Base-by-base conservation (phyloP, 768 basidiomycete genomes). In the Collybia sp. region DNA sequence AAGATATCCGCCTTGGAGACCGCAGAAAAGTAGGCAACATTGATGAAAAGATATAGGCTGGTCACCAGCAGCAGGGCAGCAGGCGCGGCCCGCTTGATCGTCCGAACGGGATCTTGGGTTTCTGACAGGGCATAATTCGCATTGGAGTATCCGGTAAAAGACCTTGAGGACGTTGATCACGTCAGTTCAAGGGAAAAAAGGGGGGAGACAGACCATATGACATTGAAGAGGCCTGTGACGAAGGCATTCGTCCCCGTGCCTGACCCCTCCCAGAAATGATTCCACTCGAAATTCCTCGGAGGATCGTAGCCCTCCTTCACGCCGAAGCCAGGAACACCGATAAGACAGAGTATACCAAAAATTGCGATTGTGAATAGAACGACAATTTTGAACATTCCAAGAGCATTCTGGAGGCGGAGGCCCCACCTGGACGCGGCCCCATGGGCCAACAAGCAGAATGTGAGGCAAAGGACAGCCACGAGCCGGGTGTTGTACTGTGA, bases 41-140 rank as follows among this genome's bases (percentile, higher is more conserved):
- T 87, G 44, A 85, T 77, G 10, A 77, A 65, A 30, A 88, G 38
- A 53, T 89, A 89, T 5, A 82, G 71, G 0, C 73, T 51, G 0
- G 77, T 71, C n/a, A 87, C 79, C 17, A 71, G 66, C 6, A 70
- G 43, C 71, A 88, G 75, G 0, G 83, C 85, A 2, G 84, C 55
- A 0, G 86, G 84, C 1, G 82, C 83, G 0, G 86, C 88, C 9
- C 74, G 67, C 55, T 81, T 85, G 57, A 90, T 76, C 1, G 85
- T 88, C 34, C 74, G 70, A 3, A 88, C 73, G 1, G 86, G 88
- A 50, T 88, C 74, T 18, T 72, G 72, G 5, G 85, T 70, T 56
- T 90, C 86, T 3, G 83, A 84, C 4, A 89, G 66, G 0, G 80
- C 82, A 50, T 85, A 87, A 55, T 88, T 87, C 9, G 84, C 85